Evolutionary conservation across 2,329 filamentous ascomycete genomes (phyloP).

Genomic region (Ophiostoma perfectum): DNA sequence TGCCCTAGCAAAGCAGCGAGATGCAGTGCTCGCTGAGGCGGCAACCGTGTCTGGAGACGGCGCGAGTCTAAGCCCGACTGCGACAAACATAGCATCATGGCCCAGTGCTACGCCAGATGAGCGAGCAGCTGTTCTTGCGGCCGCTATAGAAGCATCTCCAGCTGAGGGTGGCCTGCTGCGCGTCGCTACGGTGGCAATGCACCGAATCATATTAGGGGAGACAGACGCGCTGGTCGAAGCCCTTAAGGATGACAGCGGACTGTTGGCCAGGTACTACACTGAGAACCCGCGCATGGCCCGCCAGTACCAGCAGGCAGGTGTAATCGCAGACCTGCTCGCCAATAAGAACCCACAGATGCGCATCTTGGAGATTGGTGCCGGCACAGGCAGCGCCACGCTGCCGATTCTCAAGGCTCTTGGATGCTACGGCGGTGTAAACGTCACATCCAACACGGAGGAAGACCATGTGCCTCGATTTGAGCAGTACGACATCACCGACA

Average conservation of each 20-base stretch:
- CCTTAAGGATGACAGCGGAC: too few relatives aligned
- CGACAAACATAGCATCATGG: conserved; percentile 22
- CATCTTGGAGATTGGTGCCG: conserved; percentile 39
- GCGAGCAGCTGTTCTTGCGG: conserved; percentile 17
- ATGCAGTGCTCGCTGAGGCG: conserved; percentile 17
- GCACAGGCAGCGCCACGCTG: conserved; percentile 32
- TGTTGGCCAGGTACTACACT: conserved; percentile 22
- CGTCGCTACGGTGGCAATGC: conserved; percentile 23
- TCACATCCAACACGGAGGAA: background rate
- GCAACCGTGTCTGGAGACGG: too few relatives aligned
- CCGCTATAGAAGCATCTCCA: conserved; percentile 11
- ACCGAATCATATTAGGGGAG: conserved; percentile 29
- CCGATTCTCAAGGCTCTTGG: conserved; percentile 25
- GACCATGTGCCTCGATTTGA: conserved; percentile 13
- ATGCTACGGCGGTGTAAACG: conserved; percentile 7
- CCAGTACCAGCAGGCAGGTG: conserved; percentile 27
- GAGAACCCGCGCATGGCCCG: conserved; percentile 27
- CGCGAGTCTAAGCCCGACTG: too few relatives aligned
- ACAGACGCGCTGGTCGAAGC: conserved; percentile 27
- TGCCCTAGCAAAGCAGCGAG: conserved; percentile 20
- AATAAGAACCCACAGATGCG: conserved; percentile 30
- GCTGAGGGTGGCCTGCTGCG: conserved; percentile 25
- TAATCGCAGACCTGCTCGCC: conserved; percentile 24
- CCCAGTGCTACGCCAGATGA: conserved; percentile 19
- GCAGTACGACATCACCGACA: conserved; percentile 41